phyloP scores from a whole-genome alignment of 805 yeast species.

The Sporopachydermia quercuum region DNA sequence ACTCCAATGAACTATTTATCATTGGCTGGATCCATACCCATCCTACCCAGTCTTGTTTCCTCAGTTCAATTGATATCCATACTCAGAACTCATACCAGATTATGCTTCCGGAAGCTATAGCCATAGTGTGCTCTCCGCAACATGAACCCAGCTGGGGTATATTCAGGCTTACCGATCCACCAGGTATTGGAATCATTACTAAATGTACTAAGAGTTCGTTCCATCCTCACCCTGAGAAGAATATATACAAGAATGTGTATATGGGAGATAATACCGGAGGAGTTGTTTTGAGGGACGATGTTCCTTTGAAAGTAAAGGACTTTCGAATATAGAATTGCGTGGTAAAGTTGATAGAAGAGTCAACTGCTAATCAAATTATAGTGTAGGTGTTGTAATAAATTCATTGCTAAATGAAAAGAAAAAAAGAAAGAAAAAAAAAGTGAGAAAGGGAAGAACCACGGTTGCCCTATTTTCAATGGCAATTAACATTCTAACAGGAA shows the following conservation, averaged over 20 bases:
- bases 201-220: slow-evolving; percentile 35
- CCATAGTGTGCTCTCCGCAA: slow-evolving; percentile 49
- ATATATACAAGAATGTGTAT: slow-evolving; percentile 34
- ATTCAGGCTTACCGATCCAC: slow-evolving; percentile 50
- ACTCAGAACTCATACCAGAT: slow-evolving; percentile 56
- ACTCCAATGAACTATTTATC: slow-evolving; percentile 39
- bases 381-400: background rate
- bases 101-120: slow-evolving; percentile 56
- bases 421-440: slow-evolving; percentile 4
- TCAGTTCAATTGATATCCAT: slow-evolving; percentile 52
- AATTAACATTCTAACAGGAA: slow-evolving; percentile 1
- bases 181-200: slow-evolving; percentile 42
- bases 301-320: slow-evolving; percentile 36
- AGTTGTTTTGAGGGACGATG: slow-evolving; percentile 27
- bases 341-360: background rate
- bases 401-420: background rate
- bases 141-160: slow-evolving; percentile 35
- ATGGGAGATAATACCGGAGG: slow-evolving; percentile 29
- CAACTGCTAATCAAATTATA: too few species aligned
- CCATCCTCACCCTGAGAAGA: slow-evolving; percentile 43
- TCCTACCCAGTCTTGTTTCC: slow-evolving; percentile 58
- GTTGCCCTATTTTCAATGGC: slow-evolving; percentile 1
- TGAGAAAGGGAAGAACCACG: background rate
- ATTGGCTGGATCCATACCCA: slow-evolving; percentile 68
- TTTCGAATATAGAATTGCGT: slow-evolving; percentile 19